Percentiles rank a stretch among this genome's conserved stretches.
These are phyloP conservation scores for Alternaria gaisen DNA, from an alignment of 2,329 filamentous ascomycete species.

Conservation along the genomic window DNA sequence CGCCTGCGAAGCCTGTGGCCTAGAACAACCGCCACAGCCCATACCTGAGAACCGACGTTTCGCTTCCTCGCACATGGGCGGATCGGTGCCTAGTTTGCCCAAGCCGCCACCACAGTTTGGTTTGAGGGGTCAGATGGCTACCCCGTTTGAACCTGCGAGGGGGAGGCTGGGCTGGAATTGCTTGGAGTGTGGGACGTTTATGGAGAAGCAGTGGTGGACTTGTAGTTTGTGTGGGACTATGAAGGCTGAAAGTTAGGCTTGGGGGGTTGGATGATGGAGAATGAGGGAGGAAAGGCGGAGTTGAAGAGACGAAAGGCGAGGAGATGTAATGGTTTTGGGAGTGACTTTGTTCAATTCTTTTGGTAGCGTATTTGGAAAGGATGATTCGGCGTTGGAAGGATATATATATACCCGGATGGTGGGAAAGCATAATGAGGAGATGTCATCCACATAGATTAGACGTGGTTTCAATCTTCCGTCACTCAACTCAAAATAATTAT, in stretches of 20 bases:
- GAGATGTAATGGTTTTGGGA: no score
- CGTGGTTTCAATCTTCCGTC: no score
- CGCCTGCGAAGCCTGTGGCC: slow-evolving; percentile 67
- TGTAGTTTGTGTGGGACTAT: slow-evolving; percentile 3
- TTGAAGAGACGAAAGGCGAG: no score
- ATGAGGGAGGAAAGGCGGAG: no score
- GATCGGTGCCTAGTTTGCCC: slow-evolving; percentile 31
- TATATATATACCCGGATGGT: no score
- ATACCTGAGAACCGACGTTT: slow-evolving; percentile 46
- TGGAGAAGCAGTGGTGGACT: slow-evolving; percentile 51
- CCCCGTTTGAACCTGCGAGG: slow-evolving; percentile 54
- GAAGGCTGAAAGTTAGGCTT: background rate
- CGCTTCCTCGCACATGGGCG: slow-evolving; percentile 28
- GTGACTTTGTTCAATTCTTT: no score
- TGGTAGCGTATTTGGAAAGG: no score
- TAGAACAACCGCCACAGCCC: slow-evolving; percentile 61
- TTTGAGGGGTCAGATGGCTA: slow-evolving; percentile 41
- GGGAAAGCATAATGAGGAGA: no score
- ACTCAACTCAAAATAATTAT: no score
- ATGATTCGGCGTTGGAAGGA: no score
- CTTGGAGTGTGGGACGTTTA: slow-evolving; percentile 65
- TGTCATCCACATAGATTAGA: no score
- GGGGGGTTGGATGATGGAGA: no score
- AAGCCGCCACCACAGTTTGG: slow-evolving; percentile 43
- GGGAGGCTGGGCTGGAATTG: slow-evolving; percentile 68